These are phyloP conservation scores for Plenodomus tracheiphilus DNA, from an alignment of 2,329 filamentous ascomycete genomes.

Conservation along the genomic window DNA sequence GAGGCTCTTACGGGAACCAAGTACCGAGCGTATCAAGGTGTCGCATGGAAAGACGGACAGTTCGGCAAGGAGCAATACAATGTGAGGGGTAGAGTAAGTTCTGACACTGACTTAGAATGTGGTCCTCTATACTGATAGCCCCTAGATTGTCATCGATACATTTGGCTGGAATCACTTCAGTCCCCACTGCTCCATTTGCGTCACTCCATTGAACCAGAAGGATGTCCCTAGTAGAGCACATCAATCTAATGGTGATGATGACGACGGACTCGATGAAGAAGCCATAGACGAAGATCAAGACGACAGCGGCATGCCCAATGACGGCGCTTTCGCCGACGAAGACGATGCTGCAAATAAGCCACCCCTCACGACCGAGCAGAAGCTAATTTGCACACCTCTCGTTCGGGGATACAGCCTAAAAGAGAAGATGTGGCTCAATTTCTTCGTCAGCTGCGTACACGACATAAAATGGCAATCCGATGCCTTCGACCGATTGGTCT, in stretches of 20 bases:
- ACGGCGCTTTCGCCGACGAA: slow-evolving; percentile 21
- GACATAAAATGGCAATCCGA: slow-evolving; percentile 51
- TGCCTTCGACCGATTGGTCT: slow-evolving; percentile 50
- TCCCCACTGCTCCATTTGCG: slow-evolving; percentile 46
- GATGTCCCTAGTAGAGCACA: slow-evolving; percentile 6
- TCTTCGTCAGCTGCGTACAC: slow-evolving; percentile 46
- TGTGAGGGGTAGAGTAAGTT: slow-evolving; percentile 46
- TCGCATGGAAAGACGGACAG: slow-evolving; percentile 44
- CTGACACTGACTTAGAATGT: background rate
- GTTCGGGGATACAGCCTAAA: slow-evolving; percentile 37
- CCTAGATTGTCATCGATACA: slow-evolving; percentile 55
- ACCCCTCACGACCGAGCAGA: slow-evolving; percentile 23
- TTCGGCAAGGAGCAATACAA: slow-evolving; percentile 47
- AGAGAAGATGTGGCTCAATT: slow-evolving; percentile 32
- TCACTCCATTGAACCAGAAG: slow-evolving; percentile 42
- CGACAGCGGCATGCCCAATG: slow-evolving; percentile 17
- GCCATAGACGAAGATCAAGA: slow-evolving; percentile 26
- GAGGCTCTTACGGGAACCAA: slow-evolving; percentile 54
- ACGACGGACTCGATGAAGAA: slow-evolving; percentile 12
- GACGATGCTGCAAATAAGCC: slow-evolving; percentile 15
- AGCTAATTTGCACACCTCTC: slow-evolving; percentile 51
- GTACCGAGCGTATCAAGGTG: slow-evolving; percentile 55
- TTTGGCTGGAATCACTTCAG: slow-evolving; percentile 58
- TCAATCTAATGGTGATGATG: background rate
- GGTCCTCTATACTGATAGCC: slow-evolving; percentile 5